Percentiles rank a stretch among this genome's conserved stretches.
Evolutionary conservation across 257 asterid genomes (phyloP).

Genomic region (Solanum raphanifolium): DNA sequence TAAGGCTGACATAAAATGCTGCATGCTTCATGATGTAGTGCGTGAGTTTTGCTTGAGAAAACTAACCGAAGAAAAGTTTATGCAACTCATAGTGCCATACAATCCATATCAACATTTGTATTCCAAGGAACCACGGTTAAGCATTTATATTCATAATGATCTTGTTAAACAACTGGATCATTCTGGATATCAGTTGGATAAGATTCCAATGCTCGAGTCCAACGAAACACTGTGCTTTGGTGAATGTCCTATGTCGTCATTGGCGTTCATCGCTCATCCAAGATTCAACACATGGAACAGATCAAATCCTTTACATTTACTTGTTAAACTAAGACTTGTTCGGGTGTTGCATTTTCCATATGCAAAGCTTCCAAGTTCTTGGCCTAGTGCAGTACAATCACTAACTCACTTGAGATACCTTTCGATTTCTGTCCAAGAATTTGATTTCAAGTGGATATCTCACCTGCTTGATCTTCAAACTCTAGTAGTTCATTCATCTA

Average conservation of each 20-base stretch:
- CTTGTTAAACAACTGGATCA: neutral
- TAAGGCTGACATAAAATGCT: neutral
- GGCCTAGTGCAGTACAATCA: neutral
- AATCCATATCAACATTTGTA: neutral
- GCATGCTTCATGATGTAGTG: neutral
- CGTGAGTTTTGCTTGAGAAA: neutral
- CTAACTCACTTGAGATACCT: neutral
- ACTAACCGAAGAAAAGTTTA: neutral
- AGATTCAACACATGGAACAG: neutral
- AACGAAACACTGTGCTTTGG: neutral
- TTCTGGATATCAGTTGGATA: neutral
- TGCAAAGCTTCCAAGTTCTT: neutral
- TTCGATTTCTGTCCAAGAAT: neutral
- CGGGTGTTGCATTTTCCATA: neutral
- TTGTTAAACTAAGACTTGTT: neutral
- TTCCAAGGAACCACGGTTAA: neutral
- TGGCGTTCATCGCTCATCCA: neutral
- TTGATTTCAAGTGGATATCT: neutral
- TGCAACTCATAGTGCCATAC: neutral
- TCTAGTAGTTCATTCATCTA: neutral
- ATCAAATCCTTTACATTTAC: neutral
- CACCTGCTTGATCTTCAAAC: neutral
- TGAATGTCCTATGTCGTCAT: neutral
- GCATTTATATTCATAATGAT: neutral
- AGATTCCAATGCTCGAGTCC: neutral